These are phyloP conservation scores for Alternaria hordeiaustralica DNA, from an alignment of 2,329 filamentous ascomycete species.

Conservation along the genomic window DNA sequence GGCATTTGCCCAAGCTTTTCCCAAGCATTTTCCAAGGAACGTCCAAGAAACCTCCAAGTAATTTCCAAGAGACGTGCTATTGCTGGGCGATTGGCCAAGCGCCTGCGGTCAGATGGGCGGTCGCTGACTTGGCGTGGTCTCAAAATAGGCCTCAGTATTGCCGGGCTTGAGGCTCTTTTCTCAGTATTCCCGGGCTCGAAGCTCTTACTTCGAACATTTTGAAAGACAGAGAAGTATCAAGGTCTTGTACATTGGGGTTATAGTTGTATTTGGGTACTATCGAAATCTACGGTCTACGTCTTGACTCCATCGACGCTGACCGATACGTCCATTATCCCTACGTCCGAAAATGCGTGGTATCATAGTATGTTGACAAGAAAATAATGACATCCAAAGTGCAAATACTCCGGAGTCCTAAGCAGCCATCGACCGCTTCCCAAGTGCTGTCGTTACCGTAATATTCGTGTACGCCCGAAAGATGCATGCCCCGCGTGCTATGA, in stretches of 20 bases:
- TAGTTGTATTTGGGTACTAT: neutral
- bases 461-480: neutral
- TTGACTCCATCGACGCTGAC: neutral
- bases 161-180: neutral
- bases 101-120: neutral
- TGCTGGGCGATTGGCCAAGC: neutral
- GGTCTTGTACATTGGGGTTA: neutral
- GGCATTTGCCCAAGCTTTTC: neutral
- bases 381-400: neutral
- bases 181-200: neutral
- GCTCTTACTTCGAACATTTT: too few relatives aligned
- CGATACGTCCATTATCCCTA: conserved; percentile 1
- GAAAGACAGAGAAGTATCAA: neutral
- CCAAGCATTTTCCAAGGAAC: too few relatives aligned
- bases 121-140: neutral
- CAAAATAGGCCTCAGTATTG: neutral
- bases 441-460: conserved; percentile 2
- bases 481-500: neutral
- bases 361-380: conserved; percentile 4
- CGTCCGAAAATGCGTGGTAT: conserved; percentile 20
- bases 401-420: neutral
- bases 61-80: neutral
- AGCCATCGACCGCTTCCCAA: neutral
- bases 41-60: neutral
- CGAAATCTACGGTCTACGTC: neutral